Conservation (phyloP, 176 grass and related monocot genomes). For the Oryza longistaminata region DNA sequence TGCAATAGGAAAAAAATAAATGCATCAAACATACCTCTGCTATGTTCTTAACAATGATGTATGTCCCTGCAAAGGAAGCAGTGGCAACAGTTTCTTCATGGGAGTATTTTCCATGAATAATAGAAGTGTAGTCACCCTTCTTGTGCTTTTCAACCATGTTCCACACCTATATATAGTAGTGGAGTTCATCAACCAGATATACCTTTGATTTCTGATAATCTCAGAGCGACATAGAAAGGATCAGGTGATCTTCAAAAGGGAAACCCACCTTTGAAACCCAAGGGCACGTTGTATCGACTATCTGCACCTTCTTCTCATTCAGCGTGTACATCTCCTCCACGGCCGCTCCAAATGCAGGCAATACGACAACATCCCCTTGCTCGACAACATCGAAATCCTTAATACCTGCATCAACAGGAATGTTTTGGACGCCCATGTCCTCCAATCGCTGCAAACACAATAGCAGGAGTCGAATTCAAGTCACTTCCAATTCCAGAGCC, state of each 20-base stretch:
- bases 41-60: slow-evolving; percentile 93
- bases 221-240: not conserved
- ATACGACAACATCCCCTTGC: slow-evolving; percentile 81
- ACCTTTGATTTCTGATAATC: not conserved
- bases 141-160: slow-evolving; percentile 99
- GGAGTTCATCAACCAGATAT: not conserved
- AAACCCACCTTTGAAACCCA: slow-evolving; percentile 92
- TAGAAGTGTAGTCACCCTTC: slow-evolving; percentile 93
- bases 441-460: slow-evolving; percentile 68
- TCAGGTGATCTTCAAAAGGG: not conserved
- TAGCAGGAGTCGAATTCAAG: not conserved
- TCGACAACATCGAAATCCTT: slow-evolving; percentile 77
- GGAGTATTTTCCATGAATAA: slow-evolving; percentile 96
- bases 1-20: slow-evolving; percentile 18
- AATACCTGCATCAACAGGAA: slow-evolving; percentile 62
- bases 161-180: slow-evolving; percentile 67
- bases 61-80: slow-evolving; percentile 90
- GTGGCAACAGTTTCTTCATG: slow-evolving; percentile 98
- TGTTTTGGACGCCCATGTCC: slow-evolving; percentile 68
- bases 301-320: slow-evolving; percentile 97
- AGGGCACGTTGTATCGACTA: slow-evolving; percentile 97
- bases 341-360: slow-evolving; percentile 93
- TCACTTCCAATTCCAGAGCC: not conserved
- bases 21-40: slow-evolving; percentile 50
- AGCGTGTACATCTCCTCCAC: slow-evolving; percentile 96